Percentiles rank a stretch among this genome's conserved stretches.
Evolutionary conservation across 768 basidiomycete genomes (phyloP).

Genomic region (Exidia glandulosa): DNA sequence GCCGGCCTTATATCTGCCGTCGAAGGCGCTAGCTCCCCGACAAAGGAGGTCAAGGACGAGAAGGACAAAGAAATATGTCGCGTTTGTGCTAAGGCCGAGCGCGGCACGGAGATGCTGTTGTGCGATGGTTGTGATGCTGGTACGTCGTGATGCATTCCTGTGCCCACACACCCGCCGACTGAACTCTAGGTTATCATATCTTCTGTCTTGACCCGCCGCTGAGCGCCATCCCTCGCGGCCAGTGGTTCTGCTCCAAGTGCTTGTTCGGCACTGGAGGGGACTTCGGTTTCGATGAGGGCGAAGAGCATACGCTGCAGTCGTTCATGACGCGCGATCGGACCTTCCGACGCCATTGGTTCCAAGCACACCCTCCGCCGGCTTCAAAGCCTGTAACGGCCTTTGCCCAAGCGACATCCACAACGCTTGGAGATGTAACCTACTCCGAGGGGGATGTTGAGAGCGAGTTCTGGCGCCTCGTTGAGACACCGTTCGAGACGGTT

Average conservation of each 20-base stretch:
- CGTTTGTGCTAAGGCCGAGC: slow-evolving; percentile 70
- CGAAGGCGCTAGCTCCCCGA: background rate
- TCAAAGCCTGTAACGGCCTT: slow-evolving; percentile 14
- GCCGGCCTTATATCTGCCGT: background rate
- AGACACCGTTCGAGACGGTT: slow-evolving; percentile 80
- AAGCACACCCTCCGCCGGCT: slow-evolving; percentile 50
- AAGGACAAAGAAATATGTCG: background rate
- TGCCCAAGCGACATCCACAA: slow-evolving; percentile 42
- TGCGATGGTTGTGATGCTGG: slow-evolving; percentile 82
- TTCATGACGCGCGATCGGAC: slow-evolving; percentile 87
- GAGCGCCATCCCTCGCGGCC: slow-evolving; percentile 72
- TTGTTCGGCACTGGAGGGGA: slow-evolving; percentile 86
- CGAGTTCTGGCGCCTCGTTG: slow-evolving; percentile 96
- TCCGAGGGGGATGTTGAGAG: slow-evolving; percentile 86
- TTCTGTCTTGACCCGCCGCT: slow-evolving; percentile 93
- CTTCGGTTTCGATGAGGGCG: slow-evolving; percentile 96
- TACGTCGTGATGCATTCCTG: no score
- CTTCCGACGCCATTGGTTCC: slow-evolving; percentile 85
- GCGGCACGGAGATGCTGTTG: slow-evolving; percentile 84
- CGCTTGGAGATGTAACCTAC: slow-evolving; percentile 51
- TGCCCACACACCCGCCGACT: no score
- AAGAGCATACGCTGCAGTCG: slow-evolving; percentile 84
- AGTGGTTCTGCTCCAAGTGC: slow-evolving; percentile 94
- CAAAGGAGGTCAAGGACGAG: background rate
- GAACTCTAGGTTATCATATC: slow-evolving; percentile 89